Base-by-base conservation (phyloP, 73 alveolate species). In the Effrenium voratum region DNA sequence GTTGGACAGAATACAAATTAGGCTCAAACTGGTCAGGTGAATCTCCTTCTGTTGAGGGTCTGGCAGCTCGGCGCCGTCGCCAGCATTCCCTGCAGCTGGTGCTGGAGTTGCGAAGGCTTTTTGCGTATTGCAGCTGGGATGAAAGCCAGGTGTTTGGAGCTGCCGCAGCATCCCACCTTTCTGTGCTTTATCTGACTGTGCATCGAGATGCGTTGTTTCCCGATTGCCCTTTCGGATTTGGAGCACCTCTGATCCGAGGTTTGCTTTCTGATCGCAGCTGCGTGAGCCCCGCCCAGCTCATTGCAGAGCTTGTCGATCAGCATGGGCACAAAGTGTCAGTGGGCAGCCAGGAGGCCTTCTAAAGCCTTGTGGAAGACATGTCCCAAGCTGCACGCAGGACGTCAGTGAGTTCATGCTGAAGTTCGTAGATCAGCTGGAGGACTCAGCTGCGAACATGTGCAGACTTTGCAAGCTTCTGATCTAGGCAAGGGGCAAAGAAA, bases 361-460 rank as follows among this genome's bases (percentile, higher is more conserved):
- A 1, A 57, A 57, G 16, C 72, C 3, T 57, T 57, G 16, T 30
- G 72, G 72, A 30, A 57, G 72, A 22, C 43, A 41, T 75, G 66
- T 66, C 22, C 70, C 44, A 34, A 32, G 10, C 43, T 22, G 16
- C 73, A 3, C n/a, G 12, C 87, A 90, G 97, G 97, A 90, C 40
- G 98, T 92, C 92, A 76, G 98, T 66, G 98, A 92, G 68, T 92
- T 92, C 66, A 92, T 92, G 98, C 52, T 92, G 92, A 92, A 92
- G 68, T 92, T 92, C 41, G 92, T 92, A 4, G 98, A 92, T 49
- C 90, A 76, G 70, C 41, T 92, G 70, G 98, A 92, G 98, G 98
- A 50, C n/a, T n/a, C n/a, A n/a, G 91, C 45, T 76, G 60, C 45
- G 75, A 22, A 3, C 16, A 22, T 60, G 40, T 32, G 4, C 75